Base-by-base conservation (phyloP, 257 asterid species). In the Handroanthus guayacan region DNA sequence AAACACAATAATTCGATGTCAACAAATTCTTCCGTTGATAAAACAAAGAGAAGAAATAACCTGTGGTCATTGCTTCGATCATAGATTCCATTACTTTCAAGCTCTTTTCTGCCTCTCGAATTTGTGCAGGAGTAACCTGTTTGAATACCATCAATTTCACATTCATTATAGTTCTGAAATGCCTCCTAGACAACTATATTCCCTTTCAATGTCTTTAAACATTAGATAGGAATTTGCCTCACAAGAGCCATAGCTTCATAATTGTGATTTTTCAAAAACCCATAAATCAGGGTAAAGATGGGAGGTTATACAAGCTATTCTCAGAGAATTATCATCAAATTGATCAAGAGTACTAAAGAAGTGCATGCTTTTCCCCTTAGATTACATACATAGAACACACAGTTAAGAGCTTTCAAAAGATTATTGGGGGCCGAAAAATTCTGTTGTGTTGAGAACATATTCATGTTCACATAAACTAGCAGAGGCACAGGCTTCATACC, bases 51-150 rank as follows among this genome's bases (percentile, higher is more conserved):
- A 62, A 62, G 43, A 72, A 47, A 64, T 66, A 65, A 94, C 98
- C 97, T 81, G 96, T 92, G 43, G 97, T 91, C 99, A 95, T 95
- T 60, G 70, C 99, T 83, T 95, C 99, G 9, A 95, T 92, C 97
- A 95, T 92, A 31, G 97, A 88, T 78, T 95, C 99, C 99, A 95
- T 95, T 50, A 95, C 75, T 84, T 84, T 79, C 86, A 84, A 62
- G 84, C 67, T 92, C 91, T 91, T 95, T 79, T 95, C 99, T 10
- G 99, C 96, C 75, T 95, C 97, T 74, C 99, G 95, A 82, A 95
- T 89, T 89, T 95, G 99, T 79, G 99, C 92, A 77, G 99, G 99
- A 80, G 98, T 88, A n/a, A 95, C 90, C 98, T 92, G 88, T 81
- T 71, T 67, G 76, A 44, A 69, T 45, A 85, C 58, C 82, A 74